Evolutionary conservation across 441 rosid genomes (phyloP).

Genomic region (Macaranga tanarius): DNA sequence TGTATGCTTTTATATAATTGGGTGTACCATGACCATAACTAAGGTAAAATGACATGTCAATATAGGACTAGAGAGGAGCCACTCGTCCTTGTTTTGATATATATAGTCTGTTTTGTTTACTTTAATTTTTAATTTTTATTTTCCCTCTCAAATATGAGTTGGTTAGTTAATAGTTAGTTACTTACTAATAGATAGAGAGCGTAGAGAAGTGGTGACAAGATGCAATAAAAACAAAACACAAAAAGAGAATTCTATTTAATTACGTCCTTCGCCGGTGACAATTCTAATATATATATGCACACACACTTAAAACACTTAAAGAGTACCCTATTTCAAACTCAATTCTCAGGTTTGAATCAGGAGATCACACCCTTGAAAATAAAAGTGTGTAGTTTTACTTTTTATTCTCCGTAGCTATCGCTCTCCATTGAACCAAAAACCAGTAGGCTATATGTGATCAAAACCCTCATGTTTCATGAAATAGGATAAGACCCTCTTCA

Average conservation of each 20-base stretch:
- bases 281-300: background rate
- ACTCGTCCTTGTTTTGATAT: conserved; percentile 23
- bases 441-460: background rate
- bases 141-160: too few relatives aligned
- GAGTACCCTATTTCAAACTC: background rate
- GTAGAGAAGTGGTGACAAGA: background rate
- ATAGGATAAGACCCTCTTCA: conserved; percentile 24
- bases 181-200: background rate
- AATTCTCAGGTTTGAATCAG: background rate
- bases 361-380: background rate
- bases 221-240: background rate
- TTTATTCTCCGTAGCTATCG: background rate
- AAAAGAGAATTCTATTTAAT: background rate
- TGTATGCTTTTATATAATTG: too few relatives aligned
- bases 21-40: too few relatives aligned
- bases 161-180: conserved; percentile 25
- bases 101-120: too few relatives aligned
- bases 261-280: background rate
- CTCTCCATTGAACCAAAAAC: background rate
- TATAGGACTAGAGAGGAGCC: conserved; percentile 5
- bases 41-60: too few relatives aligned
- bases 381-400: background rate
- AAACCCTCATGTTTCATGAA: background rate
- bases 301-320: too few relatives aligned
- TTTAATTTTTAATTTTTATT: too few relatives aligned